These are phyloP conservation scores for Linnemannia exigua DNA, from an alignment of 192 early-diverging fungal genomes.

Conservation along the genomic window DNA sequence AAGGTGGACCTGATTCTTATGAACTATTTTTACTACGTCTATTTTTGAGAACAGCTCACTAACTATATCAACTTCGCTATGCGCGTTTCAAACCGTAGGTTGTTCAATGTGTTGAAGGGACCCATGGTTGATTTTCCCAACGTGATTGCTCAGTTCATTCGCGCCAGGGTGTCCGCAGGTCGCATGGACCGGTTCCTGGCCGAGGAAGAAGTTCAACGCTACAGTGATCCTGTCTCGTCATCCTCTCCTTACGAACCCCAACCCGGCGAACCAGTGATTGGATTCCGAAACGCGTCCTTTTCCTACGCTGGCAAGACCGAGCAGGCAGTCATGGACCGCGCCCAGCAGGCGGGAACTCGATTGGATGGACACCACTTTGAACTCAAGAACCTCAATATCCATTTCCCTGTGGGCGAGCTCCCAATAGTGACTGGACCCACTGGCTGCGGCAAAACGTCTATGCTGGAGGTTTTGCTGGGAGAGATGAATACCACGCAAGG, in stretches of 20 bases:
- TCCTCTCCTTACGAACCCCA: conserved; percentile 22
- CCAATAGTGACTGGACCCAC: conserved; percentile 90
- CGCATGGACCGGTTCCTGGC: conserved; percentile 85
- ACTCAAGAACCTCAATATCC: conserved; percentile 75
- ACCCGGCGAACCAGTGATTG: conserved; percentile 63
- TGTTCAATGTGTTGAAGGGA: conserved; percentile 94
- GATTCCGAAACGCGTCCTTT: conserved; percentile 80
- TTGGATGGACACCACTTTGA: conserved; percentile 59
- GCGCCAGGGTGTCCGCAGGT: conserved; percentile 89
- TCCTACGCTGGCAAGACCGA: conserved; percentile 68
- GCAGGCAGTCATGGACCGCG: conserved; percentile 25
- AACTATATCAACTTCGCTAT: too few relatives aligned
- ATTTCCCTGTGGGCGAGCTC: conserved; percentile 78
- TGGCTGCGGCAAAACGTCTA: conserved; percentile 87
- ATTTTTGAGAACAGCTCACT: too few relatives aligned
- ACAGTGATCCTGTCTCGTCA: conserved; percentile 67
- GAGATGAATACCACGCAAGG: conserved; percentile 86
- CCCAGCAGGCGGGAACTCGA: conserved; percentile 20
- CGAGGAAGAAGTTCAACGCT: conserved; percentile 85
- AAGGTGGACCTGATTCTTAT: too few relatives aligned
- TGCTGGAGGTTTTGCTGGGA: conserved; percentile 83
- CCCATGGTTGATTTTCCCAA: conserved; percentile 88
- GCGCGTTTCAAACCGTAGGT: conserved; percentile 1
- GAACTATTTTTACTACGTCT: too few relatives aligned
- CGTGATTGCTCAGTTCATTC: conserved; percentile 80